phyloP scores from a whole-genome alignment of 352 stramenopile species.

The Blastocystis sp. region DNA sequence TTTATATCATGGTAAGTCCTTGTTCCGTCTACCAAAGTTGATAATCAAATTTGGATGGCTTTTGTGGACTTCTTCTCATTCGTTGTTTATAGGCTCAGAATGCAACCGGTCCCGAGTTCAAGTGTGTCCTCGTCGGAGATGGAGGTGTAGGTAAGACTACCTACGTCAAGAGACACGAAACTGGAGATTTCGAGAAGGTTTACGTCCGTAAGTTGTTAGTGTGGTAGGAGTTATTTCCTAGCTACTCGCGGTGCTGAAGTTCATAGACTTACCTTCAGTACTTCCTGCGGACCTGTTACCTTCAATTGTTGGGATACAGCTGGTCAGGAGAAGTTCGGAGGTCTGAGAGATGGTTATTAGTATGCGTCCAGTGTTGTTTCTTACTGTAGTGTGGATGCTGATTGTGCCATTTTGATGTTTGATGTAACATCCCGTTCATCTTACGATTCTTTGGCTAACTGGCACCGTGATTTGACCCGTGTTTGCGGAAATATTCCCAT shows the following conservation, averaged over 20 bases:
- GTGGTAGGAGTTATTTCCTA: neutral
- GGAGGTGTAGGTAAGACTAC: slow-evolving; percentile 99
- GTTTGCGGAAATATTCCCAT: slow-evolving; percentile 99
- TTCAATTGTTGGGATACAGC: slow-evolving; percentile 99
- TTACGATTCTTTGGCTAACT: slow-evolving; percentile 99
- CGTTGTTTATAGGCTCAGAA: slow-evolving; percentile 50
- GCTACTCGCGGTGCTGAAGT: slow-evolving; percentile 98
- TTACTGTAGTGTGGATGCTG: slow-evolving; percentile 85
- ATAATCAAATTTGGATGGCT: neutral
- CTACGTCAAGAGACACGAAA: slow-evolving; percentile 99
- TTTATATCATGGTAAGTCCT: neutral
- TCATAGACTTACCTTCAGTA: slow-evolving; percentile 96
- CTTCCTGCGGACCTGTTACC: slow-evolving; percentile 95
- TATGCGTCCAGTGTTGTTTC: slow-evolving; percentile 61
- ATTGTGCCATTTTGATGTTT: slow-evolving; percentile 99
- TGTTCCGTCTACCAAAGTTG: neutral
- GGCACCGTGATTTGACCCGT: slow-evolving; percentile 96
- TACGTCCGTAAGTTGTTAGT: slow-evolving; percentile 82
- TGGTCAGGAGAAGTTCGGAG: slow-evolving; percentile 97
- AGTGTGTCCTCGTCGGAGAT: slow-evolving; percentile 99
- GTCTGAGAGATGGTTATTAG: slow-evolving; percentile 91
- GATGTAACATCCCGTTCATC: slow-evolving; percentile 99
- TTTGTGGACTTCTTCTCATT: slow-evolving; percentile 11
- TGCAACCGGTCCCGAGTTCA: slow-evolving; percentile 91
- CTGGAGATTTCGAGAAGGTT: slow-evolving; percentile 99